Evolutionary conservation across 805 yeast genomes (phyloP).

Genomic region (Candida quercuum): DNA sequence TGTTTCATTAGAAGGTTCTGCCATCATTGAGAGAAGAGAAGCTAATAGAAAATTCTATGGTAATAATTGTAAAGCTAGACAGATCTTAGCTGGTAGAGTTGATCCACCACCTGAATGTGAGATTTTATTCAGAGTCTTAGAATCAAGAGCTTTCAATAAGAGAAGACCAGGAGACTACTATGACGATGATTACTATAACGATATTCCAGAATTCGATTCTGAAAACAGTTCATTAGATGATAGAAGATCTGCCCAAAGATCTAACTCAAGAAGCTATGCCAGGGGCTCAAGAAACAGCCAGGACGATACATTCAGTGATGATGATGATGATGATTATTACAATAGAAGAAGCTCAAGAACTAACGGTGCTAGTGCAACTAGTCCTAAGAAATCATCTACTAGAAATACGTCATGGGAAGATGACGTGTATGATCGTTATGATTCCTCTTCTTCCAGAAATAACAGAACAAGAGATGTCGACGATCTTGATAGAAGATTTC

Average conservation of each 20-base stretch:
- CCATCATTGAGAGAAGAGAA: conserved; percentile 93
- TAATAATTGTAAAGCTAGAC: conserved; percentile 78
- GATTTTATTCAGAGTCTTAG: conserved; percentile 77
- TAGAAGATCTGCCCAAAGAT: conserved; percentile 16
- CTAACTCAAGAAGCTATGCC: no score
- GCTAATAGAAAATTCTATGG: conserved; percentile 96
- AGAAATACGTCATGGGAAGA: conserved; percentile 74
- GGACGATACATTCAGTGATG: conserved; percentile 30
- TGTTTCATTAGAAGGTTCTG: conserved; percentile 94
- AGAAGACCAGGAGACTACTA: conserved; percentile 39
- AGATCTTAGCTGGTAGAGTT: conserved; percentile 79
- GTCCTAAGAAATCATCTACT: conserved; percentile 11
- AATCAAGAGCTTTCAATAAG: conserved; percentile 74
- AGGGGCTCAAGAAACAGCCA: no score
- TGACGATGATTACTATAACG: conserved; percentile 65
- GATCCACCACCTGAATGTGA: conserved; percentile 92
- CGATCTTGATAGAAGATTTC: conserved; percentile 33
- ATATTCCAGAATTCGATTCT: conserved; percentile 36
- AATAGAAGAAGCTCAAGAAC: conserved; percentile 22
- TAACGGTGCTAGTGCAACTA: conserved; percentile 7
- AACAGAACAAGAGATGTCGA: conserved; percentile 25
- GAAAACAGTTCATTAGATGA: conserved; percentile 24
- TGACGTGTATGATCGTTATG: conserved; percentile 64
- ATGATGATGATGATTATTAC: conserved; percentile 37
- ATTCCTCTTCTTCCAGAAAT: conserved; percentile 20